A percentile compares a stretch with the other conserved stretches of the same genome.
Conservation (phyloP, 345 rosid species). For the Populus ilicifolia region DNA sequence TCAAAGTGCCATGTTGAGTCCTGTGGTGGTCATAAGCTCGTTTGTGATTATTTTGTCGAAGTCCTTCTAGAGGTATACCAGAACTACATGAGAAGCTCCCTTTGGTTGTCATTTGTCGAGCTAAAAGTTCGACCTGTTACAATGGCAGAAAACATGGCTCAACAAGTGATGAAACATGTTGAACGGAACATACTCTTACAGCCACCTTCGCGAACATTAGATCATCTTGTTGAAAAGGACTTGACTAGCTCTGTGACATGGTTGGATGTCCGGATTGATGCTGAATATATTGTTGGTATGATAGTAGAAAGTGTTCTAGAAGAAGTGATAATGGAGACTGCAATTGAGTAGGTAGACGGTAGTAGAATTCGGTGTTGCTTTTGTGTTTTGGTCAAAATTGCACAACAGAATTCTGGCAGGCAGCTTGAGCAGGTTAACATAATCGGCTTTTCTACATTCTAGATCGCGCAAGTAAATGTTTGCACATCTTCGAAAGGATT, state of each 20-base stretch:
- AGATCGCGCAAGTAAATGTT: neutral
- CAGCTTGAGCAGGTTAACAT: neutral
- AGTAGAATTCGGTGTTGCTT: neutral
- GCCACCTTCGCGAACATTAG: constrained; percentile 28
- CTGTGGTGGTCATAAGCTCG: constrained; percentile 29
- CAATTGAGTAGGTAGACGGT: constrained; percentile 22
- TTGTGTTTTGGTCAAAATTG: neutral
- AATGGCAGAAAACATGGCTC: constrained; percentile 24
- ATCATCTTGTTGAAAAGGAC: constrained; percentile 48
- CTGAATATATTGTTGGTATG: constrained; percentile 46
- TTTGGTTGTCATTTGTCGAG: constrained; percentile 35
- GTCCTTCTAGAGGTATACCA: constrained; percentile 42
- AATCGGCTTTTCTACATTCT: neutral
- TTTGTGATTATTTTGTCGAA: constrained; percentile 55
- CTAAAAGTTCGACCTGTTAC: constrained; percentile 19
- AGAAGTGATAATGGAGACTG: constrained; percentile 42
- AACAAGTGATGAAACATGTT: constrained; percentile 45
- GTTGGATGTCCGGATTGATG: constrained; percentile 40
- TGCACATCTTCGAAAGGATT: neutral
- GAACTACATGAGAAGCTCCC: constrained; percentile 35
- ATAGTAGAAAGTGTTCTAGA: constrained; percentile 46
- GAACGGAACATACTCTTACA: constrained; percentile 39
- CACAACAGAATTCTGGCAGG: neutral
- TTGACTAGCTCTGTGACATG: constrained; percentile 43
- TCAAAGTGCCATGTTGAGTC: constrained; percentile 37